phyloP scores from a whole-genome alignment of 2,329 filamentous ascomycete species.

The Aspergillus pseudonomiae region DNA sequence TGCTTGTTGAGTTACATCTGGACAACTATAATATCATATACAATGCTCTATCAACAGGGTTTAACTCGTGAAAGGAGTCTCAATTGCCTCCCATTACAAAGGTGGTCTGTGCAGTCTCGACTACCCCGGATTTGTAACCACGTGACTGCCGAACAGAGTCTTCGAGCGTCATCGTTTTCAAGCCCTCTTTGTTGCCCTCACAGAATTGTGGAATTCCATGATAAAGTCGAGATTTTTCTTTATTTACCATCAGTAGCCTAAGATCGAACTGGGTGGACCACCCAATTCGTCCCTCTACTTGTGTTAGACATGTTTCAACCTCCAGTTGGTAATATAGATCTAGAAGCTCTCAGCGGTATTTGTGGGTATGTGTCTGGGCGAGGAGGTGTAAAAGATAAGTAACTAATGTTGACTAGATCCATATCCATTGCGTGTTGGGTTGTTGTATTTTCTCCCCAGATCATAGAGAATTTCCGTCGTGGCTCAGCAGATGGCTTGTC shows the following conservation, averaged over 20 bases:
- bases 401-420: slow-evolving; percentile 58
- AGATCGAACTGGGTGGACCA: slow-evolving; percentile 2
- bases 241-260: neutral
- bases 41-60: neutral
- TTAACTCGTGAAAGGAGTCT: neutral
- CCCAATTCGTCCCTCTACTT: slow-evolving; percentile 10
- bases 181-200: neutral
- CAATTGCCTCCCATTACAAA: neutral
- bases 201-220: neutral
- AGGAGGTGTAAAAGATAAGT: slow-evolving; percentile 2
- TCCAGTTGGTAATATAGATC: slow-evolving; percentile 66
- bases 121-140: slow-evolving; percentile 13
- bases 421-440: slow-evolving; percentile 98
- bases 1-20: neutral
- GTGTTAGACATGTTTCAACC: slow-evolving; percentile 40
- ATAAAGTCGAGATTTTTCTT: neutral
- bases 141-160: slow-evolving; percentile 14
- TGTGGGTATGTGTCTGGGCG: slow-evolving; percentile 64
- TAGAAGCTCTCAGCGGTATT: slow-evolving; percentile 90
- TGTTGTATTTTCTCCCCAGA: slow-evolving; percentile 95
- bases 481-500: slow-evolving; percentile 85
- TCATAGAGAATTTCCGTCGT: slow-evolving; percentile 89
- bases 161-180: slow-evolving; percentile 13
- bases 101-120: neutral
- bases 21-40: neutral